phyloP scores from a whole-genome alignment of 2,329 filamentous ascomycete genomes.

The Paracoccidioides lutzii region DNA sequence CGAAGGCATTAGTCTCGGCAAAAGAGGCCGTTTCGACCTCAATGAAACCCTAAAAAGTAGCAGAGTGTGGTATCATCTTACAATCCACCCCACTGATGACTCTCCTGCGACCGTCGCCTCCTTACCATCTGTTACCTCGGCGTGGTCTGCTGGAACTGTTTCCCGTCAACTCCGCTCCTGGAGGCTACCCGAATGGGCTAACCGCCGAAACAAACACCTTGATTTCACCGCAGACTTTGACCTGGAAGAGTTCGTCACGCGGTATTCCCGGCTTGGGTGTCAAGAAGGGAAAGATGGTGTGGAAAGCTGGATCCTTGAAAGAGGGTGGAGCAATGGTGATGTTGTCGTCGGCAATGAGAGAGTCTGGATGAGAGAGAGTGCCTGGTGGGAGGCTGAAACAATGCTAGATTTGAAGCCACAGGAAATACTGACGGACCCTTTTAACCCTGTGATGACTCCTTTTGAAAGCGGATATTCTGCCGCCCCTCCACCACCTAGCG shows the following conservation, averaged over 20 bases:
- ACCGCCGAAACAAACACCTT: conserved; percentile 75
- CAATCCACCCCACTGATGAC: conserved; percentile 83
- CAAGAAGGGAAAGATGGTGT: conserved; percentile 83
- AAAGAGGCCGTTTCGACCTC: conserved; percentile 66
- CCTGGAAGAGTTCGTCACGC: conserved; percentile 73
- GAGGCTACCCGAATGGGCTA: conserved; percentile 93
- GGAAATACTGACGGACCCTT: conserved; percentile 34
- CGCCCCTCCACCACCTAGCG: conserved; percentile 43
- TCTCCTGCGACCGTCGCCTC: conserved; percentile 61
- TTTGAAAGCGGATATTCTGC: conserved; percentile 59
- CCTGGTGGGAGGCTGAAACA: conserved; percentile 96
- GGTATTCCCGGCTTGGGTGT: conserved; percentile 75
- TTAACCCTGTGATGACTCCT: conserved; percentile 40
- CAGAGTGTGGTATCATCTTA: conserved; percentile 89
- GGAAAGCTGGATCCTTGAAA: conserved; percentile 84
- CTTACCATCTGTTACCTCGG: conserved; percentile 57
- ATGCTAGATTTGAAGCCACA: conserved; percentile 81
- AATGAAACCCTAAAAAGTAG: conserved; percentile 63
- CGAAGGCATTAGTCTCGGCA: conserved; percentile 69
- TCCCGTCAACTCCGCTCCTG: conserved; percentile 87
- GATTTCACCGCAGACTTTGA: conserved; percentile 98
- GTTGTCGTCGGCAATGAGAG: conserved; percentile 82
- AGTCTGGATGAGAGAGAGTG: conserved; percentile 85
- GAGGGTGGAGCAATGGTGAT: conserved; percentile 97
- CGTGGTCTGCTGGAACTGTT: conserved; percentile 86